Evolutionary conservation across 2,329 filamentous ascomycete species (phyloP).

Genomic region (Fusarium penzigii): DNA sequence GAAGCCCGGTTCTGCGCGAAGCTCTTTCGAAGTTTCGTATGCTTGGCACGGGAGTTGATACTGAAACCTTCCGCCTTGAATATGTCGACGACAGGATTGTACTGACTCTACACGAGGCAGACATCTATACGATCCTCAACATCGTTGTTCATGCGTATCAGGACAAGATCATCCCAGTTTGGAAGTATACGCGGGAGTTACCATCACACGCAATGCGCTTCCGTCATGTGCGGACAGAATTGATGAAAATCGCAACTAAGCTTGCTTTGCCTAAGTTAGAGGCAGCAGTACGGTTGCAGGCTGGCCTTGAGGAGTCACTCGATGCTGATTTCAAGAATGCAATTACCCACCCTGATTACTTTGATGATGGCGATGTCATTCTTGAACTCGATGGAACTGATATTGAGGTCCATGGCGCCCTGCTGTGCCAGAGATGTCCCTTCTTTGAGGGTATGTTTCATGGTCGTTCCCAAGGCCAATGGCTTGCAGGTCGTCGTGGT

Average conservation of each 20-base stretch:
- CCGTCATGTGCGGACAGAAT: conserved; percentile 75
- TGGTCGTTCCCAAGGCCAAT: conserved; percentile 81
- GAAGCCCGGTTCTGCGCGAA: conserved; percentile 69
- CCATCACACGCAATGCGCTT: conserved; percentile 70
- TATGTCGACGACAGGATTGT: conserved; percentile 51
- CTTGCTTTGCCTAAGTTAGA: conserved; percentile 74
- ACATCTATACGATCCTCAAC: conserved; percentile 79
- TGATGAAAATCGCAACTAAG: conserved; percentile 81
- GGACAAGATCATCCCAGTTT: conserved; percentile 79
- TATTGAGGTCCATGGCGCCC: conserved; percentile 71
- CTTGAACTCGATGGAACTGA: conserved; percentile 77
- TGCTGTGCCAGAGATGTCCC: conserved; percentile 82
- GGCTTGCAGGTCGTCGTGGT: conserved; percentile 73
- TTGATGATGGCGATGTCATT: conserved; percentile 76
- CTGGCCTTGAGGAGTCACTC: conserved; percentile 62
- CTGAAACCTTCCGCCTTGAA: conserved; percentile 35
- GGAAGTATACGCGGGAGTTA: conserved; percentile 74
- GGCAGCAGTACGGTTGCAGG: conserved; percentile 74
- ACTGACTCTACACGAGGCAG: conserved; percentile 67
- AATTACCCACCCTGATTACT: conserved; percentile 68
- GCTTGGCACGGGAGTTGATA: conserved; percentile 15
- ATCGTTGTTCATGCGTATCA: conserved; percentile 79
- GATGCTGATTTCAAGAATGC: conserved; percentile 71
- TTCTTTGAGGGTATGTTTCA: conserved; percentile 92
- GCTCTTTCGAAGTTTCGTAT: conserved; percentile 59